Evolutionary conservation across 805 yeast species (phyloP).

Genomic region (Saccharomycopsis sp.): DNA sequence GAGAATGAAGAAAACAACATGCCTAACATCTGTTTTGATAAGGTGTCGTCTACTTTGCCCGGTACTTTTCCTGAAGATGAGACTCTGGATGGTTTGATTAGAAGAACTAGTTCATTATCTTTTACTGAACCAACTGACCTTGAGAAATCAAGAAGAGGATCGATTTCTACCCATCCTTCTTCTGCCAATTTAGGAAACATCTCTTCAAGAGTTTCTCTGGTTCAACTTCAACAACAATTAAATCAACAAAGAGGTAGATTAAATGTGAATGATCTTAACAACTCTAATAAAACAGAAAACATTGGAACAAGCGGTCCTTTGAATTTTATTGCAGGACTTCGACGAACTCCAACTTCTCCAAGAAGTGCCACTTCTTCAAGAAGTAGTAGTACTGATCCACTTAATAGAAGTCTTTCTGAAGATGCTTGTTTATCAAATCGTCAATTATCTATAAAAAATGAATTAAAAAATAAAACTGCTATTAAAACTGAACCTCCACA

Average conservation of each 20-base stretch:
- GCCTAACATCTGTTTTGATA: too few relatives aligned
- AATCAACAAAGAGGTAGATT: slow-evolving; percentile 6
- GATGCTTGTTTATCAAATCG: background rate
- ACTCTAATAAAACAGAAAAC: background rate
- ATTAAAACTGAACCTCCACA: background rate
- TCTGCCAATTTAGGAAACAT: slow-evolving; percentile 20
- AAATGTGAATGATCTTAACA: background rate
- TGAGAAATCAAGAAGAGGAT: slow-evolving; percentile 43
- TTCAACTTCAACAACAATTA: slow-evolving; percentile 10
- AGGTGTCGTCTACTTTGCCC: background rate
- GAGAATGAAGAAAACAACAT: too few relatives aligned
- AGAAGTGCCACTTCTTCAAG: background rate
- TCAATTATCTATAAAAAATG: background rate
- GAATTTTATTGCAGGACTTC: background rate
- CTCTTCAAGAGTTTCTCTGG: background rate
- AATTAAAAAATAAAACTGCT: background rate
- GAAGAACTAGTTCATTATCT: slow-evolving; percentile 26
- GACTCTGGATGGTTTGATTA: background rate
- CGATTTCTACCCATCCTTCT: slow-evolving; percentile 44
- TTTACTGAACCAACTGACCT: slow-evolving; percentile 35
- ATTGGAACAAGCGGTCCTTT: too few relatives aligned
- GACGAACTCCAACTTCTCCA: background rate
- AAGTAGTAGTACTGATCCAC: background rate
- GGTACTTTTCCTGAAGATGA: too few relatives aligned
- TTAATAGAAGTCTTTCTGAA: background rate